Base-by-base conservation (phyloP, 768 basidiomycete genomes). In the Serendipita sp. region DNA sequence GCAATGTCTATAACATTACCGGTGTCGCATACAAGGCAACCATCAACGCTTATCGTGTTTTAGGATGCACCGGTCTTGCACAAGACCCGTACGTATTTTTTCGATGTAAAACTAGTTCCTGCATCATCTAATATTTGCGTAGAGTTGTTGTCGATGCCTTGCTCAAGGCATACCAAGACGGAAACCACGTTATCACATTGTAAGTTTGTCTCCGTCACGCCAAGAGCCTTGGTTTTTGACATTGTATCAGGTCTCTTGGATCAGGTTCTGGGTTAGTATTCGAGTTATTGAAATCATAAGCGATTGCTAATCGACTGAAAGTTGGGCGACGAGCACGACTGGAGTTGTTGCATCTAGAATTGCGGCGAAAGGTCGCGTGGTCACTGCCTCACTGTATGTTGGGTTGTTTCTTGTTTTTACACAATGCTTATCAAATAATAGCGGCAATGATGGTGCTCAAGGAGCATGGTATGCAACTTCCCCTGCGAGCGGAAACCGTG, bases 1-100 rank as follows among this genome's bases (percentile, higher is more conserved):
- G 66, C 43, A 76, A 75, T 68, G 50, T 66, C 45, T 72, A 72
- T 67, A 73, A 72, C 68, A 69, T 75, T 34, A 70, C 72, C 18
- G 76, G 76, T 66, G 74, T 74, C 48, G 75, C 75, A 0, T 74
- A 75, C 29, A 67, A 70, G 4, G 75, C 75, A 0, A 69, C 67
- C 1, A 65, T 74, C 8, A 74, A 66, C 45, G 73, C 73, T 23
- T 60, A 60, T 40, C 64, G 73, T 44, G 70, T 75, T 11, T 74
- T 74, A 64, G 70, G 71, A 3, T 64, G 64, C 64, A 23, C 55
- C 16, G 55, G 55, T 37, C 10, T n/a, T 34, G 55, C n/a, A 10
- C 11, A 60, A 18, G 55, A 60, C 29, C 55, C 55, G 55, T 60
- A 36, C 23, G 55, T 60, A 18, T n/a, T 50, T 8, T 50, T n/a